Evolutionary conservation across 2,329 filamentous ascomycete species (phyloP).

Genomic region (Talaromyces funiculosus): DNA sequence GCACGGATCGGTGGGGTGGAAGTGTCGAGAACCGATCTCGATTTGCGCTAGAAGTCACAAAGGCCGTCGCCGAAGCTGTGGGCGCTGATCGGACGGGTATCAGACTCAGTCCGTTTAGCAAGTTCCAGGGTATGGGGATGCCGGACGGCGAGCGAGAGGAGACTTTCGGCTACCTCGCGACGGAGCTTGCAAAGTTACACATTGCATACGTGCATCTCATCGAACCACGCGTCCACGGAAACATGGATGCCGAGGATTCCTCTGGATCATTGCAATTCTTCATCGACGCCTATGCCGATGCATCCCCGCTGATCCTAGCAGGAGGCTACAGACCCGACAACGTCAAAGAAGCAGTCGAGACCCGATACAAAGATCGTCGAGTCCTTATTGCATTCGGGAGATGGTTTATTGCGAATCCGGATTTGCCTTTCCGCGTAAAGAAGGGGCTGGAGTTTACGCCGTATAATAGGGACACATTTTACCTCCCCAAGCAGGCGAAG

Average conservation of each 20-base stretch:
- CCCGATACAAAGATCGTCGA: not conserved
- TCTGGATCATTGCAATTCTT: slow-evolving; percentile 1
- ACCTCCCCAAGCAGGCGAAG: slow-evolving; percentile 5
- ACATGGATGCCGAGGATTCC: not conserved
- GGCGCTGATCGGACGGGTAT: slow-evolving; percentile 40
- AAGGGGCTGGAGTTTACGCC: slow-evolving; percentile 16
- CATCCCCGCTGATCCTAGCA: not conserved
- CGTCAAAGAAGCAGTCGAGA: slow-evolving; percentile 16
- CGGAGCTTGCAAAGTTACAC: not conserved
- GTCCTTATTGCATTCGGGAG: slow-evolving; percentile 30
- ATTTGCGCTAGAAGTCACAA: slow-evolving; percentile 49
- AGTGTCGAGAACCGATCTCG: slow-evolving; percentile 46
- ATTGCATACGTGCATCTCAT: slow-evolving; percentile 8
- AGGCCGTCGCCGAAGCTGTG: slow-evolving; percentile 35
- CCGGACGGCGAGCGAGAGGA: slow-evolving; percentile 44
- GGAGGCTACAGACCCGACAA: not conserved
- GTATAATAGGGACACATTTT: slow-evolving; percentile 20
- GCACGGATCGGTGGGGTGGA: slow-evolving; percentile 47
- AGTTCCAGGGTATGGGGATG: slow-evolving; percentile 45
- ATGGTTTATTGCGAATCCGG: slow-evolving; percentile 23
- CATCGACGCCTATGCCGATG: slow-evolving; percentile 5
- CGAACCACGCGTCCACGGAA: not conserved
- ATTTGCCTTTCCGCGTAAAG: slow-evolving; percentile 20
- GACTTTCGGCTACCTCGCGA: slow-evolving; percentile 45
- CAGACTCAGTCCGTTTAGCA: slow-evolving; percentile 37